Base-by-base conservation (phyloP, 2,329 filamentous ascomycete genomes). In the Clonostachys sp. region DNA sequence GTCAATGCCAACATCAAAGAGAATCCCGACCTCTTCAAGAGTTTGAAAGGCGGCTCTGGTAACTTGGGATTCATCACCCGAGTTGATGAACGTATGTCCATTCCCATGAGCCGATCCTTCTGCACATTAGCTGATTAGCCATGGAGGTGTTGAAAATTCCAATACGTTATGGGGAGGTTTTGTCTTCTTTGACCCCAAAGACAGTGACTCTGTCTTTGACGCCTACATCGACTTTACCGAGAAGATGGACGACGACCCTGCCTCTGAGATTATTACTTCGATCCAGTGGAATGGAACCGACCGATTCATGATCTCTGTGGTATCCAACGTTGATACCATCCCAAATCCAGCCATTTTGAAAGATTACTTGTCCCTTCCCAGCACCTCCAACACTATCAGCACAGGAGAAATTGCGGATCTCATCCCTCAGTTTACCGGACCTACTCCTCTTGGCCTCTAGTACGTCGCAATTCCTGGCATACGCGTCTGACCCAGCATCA, bases 31-130 rank as follows among this genome's bases (percentile, higher is more conserved):
- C 61, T 76, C 2, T 75, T 60, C 55, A 62, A 61, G 49, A 71
- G 68, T 1, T 57, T 75, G 6, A 68, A 71, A 42, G 73, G 72
- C 6, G 72, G 72, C 20, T 61, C 62, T 14, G 67, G 62, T 50
- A 75, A 74, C 51, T 69, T 72, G 35, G 70, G 68, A 16, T 56
- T 65, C 13, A 50, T 62, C 12, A 60, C 66, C 8, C 51, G 51
- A 18, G 51, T 56, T 41, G 56, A 60, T 20, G 51, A 66, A 57
- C 51, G 17, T 13, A 40, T 42, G 8, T 41, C 54, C 41, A 30
- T 30, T 30, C 24, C 10, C 24, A 30, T 30, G 8, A 30, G 24
- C 9, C 4, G 24, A 10, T 30, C 24, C 24, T 30, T 30, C 9
- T 30, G 24, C 24, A 30, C 24, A 30, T 10, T 30, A 57, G n/a